Evolutionary conservation across 2,329 filamentous ascomycete genomes (phyloP).

Genomic region (Xylariaceae sp.): DNA sequence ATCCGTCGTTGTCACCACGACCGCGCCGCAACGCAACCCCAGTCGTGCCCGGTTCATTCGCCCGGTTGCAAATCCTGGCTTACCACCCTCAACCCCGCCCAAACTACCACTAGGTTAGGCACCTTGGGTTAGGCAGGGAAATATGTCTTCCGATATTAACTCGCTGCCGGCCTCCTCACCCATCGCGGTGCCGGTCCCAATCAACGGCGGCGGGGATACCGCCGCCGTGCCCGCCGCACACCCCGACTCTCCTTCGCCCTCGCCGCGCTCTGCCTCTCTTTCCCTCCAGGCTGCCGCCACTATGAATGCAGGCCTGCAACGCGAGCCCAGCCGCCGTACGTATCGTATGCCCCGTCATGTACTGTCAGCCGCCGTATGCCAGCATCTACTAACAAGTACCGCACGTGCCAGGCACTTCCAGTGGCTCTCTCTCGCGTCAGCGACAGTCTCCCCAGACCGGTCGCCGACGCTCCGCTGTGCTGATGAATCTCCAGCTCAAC

Average conservation of each 20-base stretch:
- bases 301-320: slow-evolving; percentile 70
- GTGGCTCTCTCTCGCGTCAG: slow-evolving; percentile 44
- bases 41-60: no score
- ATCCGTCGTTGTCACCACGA: no score
- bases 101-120: no score
- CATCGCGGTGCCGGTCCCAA: slow-evolving; percentile 27
- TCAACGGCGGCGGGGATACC: no score
- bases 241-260: slow-evolving; percentile 51
- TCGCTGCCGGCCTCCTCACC: no score
- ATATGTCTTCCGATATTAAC: no score
- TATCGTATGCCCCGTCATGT: slow-evolving; percentile 8
- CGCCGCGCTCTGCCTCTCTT: slow-evolving; percentile 59
- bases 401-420: slow-evolving; percentile 41
- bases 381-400: slow-evolving; percentile 1
- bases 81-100: no score
- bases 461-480: slow-evolving; percentile 61
- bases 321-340: slow-evolving; percentile 55
- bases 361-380: slow-evolving; percentile 1
- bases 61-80: no score
- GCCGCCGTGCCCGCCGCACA: slow-evolving; percentile 18
- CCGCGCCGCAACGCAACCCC: no score
- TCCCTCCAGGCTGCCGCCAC: slow-evolving; percentile 72
- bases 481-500: slow-evolving; percentile 70
- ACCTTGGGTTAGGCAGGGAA: no score
- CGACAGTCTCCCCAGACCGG: slow-evolving; percentile 43